Evolutionary conservation across 306 rosid genomes (phyloP).

Genomic region (Glycine soja): DNA sequence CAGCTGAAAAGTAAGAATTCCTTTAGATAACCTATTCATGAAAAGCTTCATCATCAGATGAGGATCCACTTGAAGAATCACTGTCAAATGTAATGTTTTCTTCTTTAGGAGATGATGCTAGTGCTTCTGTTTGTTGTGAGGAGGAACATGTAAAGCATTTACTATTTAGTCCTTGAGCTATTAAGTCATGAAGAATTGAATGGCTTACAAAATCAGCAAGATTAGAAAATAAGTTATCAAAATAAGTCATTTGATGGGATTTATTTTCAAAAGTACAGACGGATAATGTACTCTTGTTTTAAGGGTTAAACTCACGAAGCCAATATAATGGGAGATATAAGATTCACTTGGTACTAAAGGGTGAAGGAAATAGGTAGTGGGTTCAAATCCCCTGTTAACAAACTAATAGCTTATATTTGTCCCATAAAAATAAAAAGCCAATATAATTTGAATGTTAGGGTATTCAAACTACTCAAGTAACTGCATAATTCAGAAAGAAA

Average conservation of each 20-base stretch:
- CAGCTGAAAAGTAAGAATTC: constrained; percentile 24
- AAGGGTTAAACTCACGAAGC: neutral
- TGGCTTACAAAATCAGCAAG: constrained; percentile 10
- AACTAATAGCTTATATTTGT: too few relatives aligned
- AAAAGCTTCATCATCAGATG: constrained; percentile 70
- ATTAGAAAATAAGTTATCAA: constrained; percentile 26
- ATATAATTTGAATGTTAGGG: constrained; percentile 3
- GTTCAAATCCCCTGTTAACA: too few relatives aligned
- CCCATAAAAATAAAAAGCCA: too few relatives aligned
- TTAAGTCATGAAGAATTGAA: constrained; percentile 17
- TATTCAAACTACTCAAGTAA: neutral
- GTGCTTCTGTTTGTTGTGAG: constrained; percentile 61
- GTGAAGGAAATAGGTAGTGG: too few relatives aligned
- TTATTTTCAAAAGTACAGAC: neutral
- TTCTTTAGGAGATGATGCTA: constrained; percentile 68
- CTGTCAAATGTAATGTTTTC: constrained; percentile 55
- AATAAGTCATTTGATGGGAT: constrained; percentile 9
- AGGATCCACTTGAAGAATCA: constrained; percentile 84
- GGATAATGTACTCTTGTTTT: neutral
- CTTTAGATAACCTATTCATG: constrained; percentile 49
- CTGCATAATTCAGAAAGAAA: neutral
- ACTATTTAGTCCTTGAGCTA: constrained; percentile 20
- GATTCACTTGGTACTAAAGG: too few relatives aligned
- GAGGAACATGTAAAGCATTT: constrained; percentile 61
- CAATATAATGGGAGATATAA: neutral